A percentile compares a stretch with the other conserved stretches of the same genome.
Evolutionary conservation across 2,329 filamentous ascomycete genomes (phyloP).

Genomic region (Ophiostoma ulmi): DNA sequence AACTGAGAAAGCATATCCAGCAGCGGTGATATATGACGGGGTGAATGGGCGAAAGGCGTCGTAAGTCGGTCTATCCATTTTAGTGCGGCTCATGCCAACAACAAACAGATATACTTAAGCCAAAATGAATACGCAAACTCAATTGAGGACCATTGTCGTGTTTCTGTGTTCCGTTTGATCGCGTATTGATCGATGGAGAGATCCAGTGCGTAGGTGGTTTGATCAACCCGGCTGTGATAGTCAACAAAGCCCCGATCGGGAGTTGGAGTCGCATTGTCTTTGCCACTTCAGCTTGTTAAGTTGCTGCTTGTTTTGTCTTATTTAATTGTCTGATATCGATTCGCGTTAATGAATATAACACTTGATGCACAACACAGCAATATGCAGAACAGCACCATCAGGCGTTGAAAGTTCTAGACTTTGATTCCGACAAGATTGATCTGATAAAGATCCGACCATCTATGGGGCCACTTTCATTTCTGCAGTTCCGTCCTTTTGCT

Average conservation of each 20-base stretch:
- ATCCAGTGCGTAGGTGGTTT: background rate
- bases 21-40: background rate
- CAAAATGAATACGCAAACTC: background rate
- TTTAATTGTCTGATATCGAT: background rate
- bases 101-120: background rate
- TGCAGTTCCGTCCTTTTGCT: background rate
- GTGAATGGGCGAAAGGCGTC: background rate
- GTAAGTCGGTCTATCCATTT: background rate
- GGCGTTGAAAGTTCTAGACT: background rate
- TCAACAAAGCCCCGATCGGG: background rate
- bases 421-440: background rate
- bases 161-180: background rate
- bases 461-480: background rate
- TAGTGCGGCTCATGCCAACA: background rate
- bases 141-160: background rate
- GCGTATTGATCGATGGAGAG: background rate
- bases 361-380: background rate
- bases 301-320: background rate
- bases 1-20: background rate
- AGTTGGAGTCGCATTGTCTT: background rate
- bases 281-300: background rate
- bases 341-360: background rate
- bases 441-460: background rate
- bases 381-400: background rate
- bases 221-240: background rate